phyloP scores from a whole-genome alignment of 192 early-diverging fungal genomes.

The Linnemannia elongata region DNA sequence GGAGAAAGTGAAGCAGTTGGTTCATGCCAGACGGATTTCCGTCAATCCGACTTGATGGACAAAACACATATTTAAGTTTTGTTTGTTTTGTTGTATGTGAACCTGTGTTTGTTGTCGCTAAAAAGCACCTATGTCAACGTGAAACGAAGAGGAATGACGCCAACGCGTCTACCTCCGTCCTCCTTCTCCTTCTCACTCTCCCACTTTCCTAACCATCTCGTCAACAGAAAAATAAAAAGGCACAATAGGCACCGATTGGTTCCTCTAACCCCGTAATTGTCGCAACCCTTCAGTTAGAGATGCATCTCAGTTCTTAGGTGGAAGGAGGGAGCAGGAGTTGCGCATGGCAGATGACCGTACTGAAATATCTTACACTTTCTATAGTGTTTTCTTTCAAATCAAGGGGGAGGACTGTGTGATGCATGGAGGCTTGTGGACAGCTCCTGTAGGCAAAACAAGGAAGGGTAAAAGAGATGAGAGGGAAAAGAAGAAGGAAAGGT shows the following conservation, averaged over 20 bases:
- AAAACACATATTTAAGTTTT: not conserved
- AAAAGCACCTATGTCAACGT: not conserved
- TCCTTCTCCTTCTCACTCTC: not conserved
- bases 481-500: not conserved
- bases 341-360: not conserved
- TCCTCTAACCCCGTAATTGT: not conserved
- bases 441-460: not conserved
- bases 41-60: not conserved
- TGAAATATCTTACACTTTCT: not conserved
- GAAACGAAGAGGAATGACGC: not conserved
- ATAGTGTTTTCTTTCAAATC: not conserved
- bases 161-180: not conserved
- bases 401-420: not conserved
- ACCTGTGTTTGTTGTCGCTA: not conserved
- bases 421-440: not conserved
- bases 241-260: not conserved
- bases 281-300: not conserved
- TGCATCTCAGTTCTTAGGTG: not conserved
- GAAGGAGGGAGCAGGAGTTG: no score
- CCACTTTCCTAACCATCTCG: not conserved
- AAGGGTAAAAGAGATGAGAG: not conserved
- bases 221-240: not conserved
- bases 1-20: no score
- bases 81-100: not conserved
- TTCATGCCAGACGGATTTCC: not conserved